Conservation (phyloP, 768 basidiomycete genomes). For the Cantharellus cinnabarinus region DNA sequence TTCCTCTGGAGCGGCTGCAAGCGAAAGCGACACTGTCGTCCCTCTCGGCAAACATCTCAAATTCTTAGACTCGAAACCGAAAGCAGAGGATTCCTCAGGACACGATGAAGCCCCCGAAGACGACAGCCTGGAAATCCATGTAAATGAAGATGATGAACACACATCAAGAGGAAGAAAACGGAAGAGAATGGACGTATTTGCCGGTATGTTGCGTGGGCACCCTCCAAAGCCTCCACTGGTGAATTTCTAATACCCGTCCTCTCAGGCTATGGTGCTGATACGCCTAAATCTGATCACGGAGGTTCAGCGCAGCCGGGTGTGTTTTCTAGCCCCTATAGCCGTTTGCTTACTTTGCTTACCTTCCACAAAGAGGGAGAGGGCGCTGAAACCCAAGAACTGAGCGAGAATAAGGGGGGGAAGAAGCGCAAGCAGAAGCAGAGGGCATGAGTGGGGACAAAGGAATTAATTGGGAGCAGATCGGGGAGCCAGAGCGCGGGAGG, state of each 20-base stretch:
- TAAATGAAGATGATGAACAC: background rate
- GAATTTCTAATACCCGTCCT: background rate
- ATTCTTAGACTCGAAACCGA: background rate
- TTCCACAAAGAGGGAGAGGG: background rate
- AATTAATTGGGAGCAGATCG: too few species aligned
- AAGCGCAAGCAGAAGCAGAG: too few species aligned
- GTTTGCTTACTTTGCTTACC: background rate
- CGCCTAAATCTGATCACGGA: background rate
- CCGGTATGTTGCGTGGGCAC: background rate
- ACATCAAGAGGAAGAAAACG: background rate
- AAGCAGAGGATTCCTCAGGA: background rate
- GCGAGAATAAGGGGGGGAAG: too few species aligned
- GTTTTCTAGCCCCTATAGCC: background rate
- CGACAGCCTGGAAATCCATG: background rate
- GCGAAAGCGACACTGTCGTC: background rate
- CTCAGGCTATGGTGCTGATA: background rate
- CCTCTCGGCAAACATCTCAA: background rate
- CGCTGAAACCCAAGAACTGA: too few species aligned
- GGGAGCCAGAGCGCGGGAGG: too few species aligned
- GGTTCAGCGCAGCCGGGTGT: background rate
- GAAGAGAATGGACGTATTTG: background rate
- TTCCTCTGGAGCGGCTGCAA: background rate
- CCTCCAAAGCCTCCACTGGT: background rate
- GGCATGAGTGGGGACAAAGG: too few species aligned
- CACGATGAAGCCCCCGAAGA: background rate